phyloP scores from a whole-genome alignment of 2,329 filamentous ascomycete genomes.

The Dendrostoma leiphaemia region DNA sequence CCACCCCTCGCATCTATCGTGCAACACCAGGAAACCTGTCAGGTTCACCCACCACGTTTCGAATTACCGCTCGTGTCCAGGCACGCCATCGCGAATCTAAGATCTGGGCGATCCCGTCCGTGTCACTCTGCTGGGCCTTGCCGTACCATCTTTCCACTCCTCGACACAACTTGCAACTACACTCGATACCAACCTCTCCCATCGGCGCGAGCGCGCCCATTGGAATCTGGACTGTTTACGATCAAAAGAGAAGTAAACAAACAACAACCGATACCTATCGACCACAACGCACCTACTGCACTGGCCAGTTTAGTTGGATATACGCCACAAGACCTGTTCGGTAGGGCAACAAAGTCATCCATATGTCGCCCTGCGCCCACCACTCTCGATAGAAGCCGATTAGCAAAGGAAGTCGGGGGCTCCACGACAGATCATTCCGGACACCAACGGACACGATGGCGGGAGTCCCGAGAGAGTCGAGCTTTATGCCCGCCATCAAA shows the following conservation, averaged over 20 bases:
- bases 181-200: too few species aligned
- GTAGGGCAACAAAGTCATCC: not conserved
- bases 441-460: slow-evolving; percentile 38
- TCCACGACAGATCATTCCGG: not conserved
- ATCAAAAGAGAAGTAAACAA: too few species aligned
- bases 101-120: not conserved
- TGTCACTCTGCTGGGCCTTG: not conserved
- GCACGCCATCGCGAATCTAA: not conserved
- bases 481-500: slow-evolving; percentile 80
- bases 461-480: slow-evolving; percentile 55
- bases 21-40: slow-evolving; percentile 1
- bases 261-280: too few species aligned
- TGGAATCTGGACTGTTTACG: too few species aligned
- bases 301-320: too few species aligned
- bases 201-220: too few species aligned
- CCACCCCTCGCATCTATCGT: not conserved
- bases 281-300: too few species aligned
- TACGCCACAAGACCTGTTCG: too few species aligned
- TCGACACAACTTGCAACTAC: too few species aligned
- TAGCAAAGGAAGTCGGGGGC: not conserved
- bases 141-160: not conserved
- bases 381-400: not conserved
- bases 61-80: not conserved
- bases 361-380: not conserved
- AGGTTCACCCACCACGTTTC: not conserved